These are phyloP conservation scores for Discostella stelligeroides DNA, from an alignment of 108 stramenopile genomes.

Conservation along the genomic window DNA sequence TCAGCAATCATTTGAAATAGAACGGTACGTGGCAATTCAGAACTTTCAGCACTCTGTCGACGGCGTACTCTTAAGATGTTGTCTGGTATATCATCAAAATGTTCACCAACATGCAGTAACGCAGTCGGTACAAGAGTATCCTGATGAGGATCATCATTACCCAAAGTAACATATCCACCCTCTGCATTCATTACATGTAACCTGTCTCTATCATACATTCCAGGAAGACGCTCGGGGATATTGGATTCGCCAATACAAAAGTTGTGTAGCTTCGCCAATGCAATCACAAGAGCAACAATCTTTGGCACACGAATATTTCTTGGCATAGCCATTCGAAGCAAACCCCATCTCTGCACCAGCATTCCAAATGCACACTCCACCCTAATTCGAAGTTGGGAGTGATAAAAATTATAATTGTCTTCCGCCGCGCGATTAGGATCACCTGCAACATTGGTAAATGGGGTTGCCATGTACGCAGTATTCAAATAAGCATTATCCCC, in stretches of 20 bases:
- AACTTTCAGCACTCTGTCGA: background rate
- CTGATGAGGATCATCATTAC: no score
- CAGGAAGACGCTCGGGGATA: background rate
- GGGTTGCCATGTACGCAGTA: no score
- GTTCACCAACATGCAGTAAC: no score
- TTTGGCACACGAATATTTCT: background rate
- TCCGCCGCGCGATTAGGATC: background rate
- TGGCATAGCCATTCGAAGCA: conserved; percentile 13
- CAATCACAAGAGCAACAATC: no score
- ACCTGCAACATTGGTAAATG: conserved; percentile 7
- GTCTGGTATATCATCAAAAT: no score
- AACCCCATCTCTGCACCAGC: conserved; percentile 19
- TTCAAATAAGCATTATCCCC: no score
- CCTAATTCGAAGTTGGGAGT: no score
- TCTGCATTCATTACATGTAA: no score
- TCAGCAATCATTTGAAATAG: no score
- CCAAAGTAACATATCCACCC: no score
- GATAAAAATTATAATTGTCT: conserved; percentile 9
- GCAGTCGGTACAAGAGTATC: no score
- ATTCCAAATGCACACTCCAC: conserved; percentile 26
- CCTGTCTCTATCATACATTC: no score
- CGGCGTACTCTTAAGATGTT: background rate
- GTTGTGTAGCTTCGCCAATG: conserved; percentile 20
- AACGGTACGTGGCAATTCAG: background rate
- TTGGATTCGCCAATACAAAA: conserved; percentile 26